Conservation (phyloP, 176 grass and related monocot species). For the Phoenix dactylifera region DNA sequence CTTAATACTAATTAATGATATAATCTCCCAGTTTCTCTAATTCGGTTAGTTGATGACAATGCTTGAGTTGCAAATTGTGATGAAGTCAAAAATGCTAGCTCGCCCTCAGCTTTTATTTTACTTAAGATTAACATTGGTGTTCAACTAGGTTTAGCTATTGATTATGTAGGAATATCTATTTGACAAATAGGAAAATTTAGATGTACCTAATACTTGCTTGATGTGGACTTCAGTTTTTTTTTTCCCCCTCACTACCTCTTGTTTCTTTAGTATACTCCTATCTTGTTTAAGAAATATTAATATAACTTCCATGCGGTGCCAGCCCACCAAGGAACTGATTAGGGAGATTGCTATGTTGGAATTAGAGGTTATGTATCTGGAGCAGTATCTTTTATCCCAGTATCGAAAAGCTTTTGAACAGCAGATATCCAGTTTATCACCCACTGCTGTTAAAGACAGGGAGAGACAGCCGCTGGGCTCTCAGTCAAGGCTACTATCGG, state of each 20-base stretch:
- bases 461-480: constrained; percentile 22
- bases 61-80: too few species aligned
- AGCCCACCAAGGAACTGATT: constrained; percentile 74
- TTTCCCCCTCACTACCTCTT: too few species aligned
- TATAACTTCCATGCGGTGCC: constrained; percentile 11
- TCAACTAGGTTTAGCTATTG: too few species aligned
- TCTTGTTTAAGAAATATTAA: too few species aligned
- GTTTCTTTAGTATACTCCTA: too few species aligned
- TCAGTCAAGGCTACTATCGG: constrained; percentile 30
- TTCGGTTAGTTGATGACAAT: too few species aligned
- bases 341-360: constrained; percentile 85
- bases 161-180: too few species aligned
- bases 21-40: too few species aligned
- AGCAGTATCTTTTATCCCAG: constrained; percentile 66
- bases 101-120: too few species aligned
- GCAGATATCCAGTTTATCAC: constrained; percentile 27
- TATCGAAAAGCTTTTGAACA: constrained; percentile 75
- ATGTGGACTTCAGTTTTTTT: neutral
- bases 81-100: too few species aligned
- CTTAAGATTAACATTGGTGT: too few species aligned
- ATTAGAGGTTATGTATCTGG: constrained; percentile 91
- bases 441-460: constrained; percentile 15
- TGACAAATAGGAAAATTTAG: neutral
- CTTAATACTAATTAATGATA: too few species aligned
- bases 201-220: neutral